A percentile compares a stretch with the other conserved stretches of the same genome.
Conservation (phyloP, 345 rosid genomes). For the Pugionium cornutum region DNA sequence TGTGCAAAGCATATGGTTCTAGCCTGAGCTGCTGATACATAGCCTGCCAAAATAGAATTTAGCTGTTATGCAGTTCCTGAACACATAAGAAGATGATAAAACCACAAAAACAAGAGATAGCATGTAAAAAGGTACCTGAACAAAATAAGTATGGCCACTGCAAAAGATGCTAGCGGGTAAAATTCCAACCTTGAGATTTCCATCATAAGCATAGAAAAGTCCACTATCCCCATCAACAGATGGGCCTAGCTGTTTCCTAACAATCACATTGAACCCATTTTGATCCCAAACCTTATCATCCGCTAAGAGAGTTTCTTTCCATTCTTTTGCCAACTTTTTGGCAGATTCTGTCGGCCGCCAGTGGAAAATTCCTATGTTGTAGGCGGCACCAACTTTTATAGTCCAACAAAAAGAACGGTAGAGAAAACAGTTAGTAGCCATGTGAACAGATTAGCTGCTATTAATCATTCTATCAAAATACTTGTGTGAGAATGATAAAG, state of each 20-base stretch:
- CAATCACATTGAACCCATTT: slow-evolving; percentile 86
- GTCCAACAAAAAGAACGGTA: slow-evolving; percentile 31
- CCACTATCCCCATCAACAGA: slow-evolving; percentile 75
- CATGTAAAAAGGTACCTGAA: slow-evolving; percentile 61
- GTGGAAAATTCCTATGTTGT: slow-evolving; percentile 95
- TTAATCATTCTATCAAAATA: no score
- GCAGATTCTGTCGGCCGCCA: slow-evolving; percentile 93
- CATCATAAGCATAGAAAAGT: slow-evolving; percentile 88
- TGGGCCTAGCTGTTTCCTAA: slow-evolving; percentile 86
- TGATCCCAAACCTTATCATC: slow-evolving; percentile 99
- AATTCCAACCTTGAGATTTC: slow-evolving; percentile 88
- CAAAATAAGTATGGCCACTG: slow-evolving; percentile 93
- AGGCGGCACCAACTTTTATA: slow-evolving; percentile 73
- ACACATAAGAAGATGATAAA: slow-evolving; percentile 17
- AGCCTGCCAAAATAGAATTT: slow-evolving; percentile 51
- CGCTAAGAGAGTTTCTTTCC: slow-evolving; percentile 88
- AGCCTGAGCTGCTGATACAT: slow-evolving; percentile 82
- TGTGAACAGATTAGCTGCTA: slow-evolving; percentile 11
- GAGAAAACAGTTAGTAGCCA: slow-evolving; percentile 20
- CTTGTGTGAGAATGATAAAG: no score
- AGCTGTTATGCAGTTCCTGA: background rate
- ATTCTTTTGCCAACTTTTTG: slow-evolving; percentile 81
- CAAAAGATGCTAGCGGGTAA: slow-evolving; percentile 95
- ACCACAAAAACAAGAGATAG: background rate
- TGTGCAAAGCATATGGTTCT: slow-evolving; percentile 93